Evolutionary conservation across 768 basidiomycete genomes (phyloP).

Genomic region (Serendipita indica): DNA sequence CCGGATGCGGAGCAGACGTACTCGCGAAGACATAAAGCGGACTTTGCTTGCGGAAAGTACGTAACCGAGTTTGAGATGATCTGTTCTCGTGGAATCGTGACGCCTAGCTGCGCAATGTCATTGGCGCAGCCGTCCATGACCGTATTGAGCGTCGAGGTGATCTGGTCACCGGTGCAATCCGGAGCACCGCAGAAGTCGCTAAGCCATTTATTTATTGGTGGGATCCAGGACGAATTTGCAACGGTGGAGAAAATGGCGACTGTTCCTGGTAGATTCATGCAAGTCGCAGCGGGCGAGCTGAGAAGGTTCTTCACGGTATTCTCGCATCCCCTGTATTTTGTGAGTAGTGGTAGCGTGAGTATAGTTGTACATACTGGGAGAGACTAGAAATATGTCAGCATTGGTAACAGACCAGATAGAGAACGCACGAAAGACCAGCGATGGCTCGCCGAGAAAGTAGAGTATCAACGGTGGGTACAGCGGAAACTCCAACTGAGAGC

Average conservation of each 20-base stretch:
- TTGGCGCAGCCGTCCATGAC: neutral
- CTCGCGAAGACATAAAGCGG: slow-evolving; percentile 4
- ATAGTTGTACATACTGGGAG: too few relatives aligned
- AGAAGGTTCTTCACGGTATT: neutral
- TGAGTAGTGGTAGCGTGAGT: too few relatives aligned
- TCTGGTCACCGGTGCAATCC: neutral
- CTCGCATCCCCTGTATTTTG: neutral
- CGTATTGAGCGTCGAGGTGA: slow-evolving; percentile 4
- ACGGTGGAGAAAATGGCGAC: slow-evolving; percentile 6
- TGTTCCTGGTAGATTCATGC: neutral
- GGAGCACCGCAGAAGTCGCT: neutral
- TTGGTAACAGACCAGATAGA: too few relatives aligned
- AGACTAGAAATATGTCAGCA: too few relatives aligned
- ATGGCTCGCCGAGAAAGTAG: too few relatives aligned
- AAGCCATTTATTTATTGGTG: neutral
- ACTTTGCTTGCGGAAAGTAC: neutral
- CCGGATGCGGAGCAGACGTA: too few relatives aligned
- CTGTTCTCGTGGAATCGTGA: neutral
- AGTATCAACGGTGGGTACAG: too few relatives aligned
- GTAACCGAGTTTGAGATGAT: neutral
- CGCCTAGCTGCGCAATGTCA: neutral
- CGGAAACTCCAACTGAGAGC: too few relatives aligned
- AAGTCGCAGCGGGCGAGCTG: neutral
- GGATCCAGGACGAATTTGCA: neutral
- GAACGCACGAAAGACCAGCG: too few relatives aligned